Conservation (phyloP, 2,329 filamentous ascomycete genomes). For the Epichloe elymi region DNA sequence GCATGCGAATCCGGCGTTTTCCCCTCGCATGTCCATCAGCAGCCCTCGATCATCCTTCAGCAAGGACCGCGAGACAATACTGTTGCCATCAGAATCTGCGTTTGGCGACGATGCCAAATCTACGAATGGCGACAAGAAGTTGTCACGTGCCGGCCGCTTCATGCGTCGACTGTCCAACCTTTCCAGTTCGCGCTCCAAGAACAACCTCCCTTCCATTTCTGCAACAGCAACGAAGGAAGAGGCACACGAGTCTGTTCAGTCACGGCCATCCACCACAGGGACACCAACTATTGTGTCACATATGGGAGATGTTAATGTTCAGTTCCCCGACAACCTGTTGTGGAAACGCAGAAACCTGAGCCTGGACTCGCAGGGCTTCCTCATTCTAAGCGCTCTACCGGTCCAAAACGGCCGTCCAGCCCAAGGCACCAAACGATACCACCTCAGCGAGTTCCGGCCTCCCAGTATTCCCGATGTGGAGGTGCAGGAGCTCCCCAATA, state of each 20-base stretch:
- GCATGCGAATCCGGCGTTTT: slow-evolving; percentile 31
- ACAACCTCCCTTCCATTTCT: slow-evolving; percentile 29
- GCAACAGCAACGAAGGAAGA: slow-evolving; percentile 39
- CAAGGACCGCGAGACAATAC: slow-evolving; percentile 23
- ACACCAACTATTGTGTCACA: slow-evolving; percentile 42
- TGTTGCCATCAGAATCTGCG: slow-evolving; percentile 32
- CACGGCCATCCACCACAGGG: slow-evolving; percentile 17
- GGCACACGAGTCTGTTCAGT: slow-evolving; percentile 9
- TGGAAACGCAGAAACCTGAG: slow-evolving; percentile 91
- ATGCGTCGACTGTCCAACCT: slow-evolving; percentile 46
- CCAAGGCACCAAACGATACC: slow-evolving; percentile 57
- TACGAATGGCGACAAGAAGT: slow-evolving; percentile 29
- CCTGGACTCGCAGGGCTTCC: slow-evolving; percentile 69
- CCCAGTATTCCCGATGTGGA: slow-evolving; percentile 83
- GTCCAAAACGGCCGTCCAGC: slow-evolving; percentile 37
- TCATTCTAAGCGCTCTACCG: slow-evolving; percentile 57
- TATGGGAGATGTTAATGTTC: slow-evolving; percentile 86
- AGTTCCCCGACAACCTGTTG: slow-evolving; percentile 88
- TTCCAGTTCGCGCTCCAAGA: slow-evolving; percentile 33
- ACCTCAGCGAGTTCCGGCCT: slow-evolving; percentile 68
- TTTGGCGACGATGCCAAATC: slow-evolving; percentile 35
- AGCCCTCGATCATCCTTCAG: slow-evolving; percentile 37
- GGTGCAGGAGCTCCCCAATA: slow-evolving; percentile 84
- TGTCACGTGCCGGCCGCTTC: slow-evolving; percentile 41
- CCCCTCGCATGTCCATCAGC: slow-evolving; percentile 19